These are phyloP conservation scores for Spergularia azorica DNA, from an alignment of 179 eudicot species.

Conservation along the genomic window DNA sequence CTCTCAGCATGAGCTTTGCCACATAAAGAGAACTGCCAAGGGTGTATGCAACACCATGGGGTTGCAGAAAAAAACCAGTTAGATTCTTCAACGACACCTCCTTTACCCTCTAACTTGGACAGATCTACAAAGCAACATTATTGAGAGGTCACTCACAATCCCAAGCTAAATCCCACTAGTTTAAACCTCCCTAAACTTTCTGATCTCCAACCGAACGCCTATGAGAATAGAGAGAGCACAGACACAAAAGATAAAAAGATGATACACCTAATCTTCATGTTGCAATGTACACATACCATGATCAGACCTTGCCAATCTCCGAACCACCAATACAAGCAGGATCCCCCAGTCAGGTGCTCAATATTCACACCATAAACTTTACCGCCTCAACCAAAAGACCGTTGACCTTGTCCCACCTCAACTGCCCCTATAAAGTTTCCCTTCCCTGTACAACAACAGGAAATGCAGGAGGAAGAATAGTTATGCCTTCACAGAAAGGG, in stretches of 20 bases:
- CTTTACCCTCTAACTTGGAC: not conserved
- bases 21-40: constrained; percentile 13
- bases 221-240: too few relatives aligned
- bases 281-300: constrained; percentile 25
- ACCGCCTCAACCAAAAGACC: not conserved
- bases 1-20: constrained; percentile 21
- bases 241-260: not conserved
- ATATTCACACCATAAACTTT: not conserved
- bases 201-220: not conserved
- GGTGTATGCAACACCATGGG: constrained; percentile 4
- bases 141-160: not conserved
- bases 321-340: constrained; percentile 11
- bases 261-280: constrained; percentile 12
- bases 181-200: not conserved
- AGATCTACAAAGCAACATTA: not conserved
- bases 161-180: constrained; percentile 4
- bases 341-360: constrained; percentile 11
- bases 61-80: constrained; percentile 9
- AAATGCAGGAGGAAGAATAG: constrained; percentile 26
- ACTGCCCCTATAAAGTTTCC: constrained; percentile 6
- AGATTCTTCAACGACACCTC: constrained; percentile 11
- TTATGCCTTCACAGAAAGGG: constrained; percentile 23
- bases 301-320: not conserved
- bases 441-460: constrained; percentile 31
- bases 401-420: not conserved